Evolutionary conservation across 768 basidiomycete genomes (phyloP).

Genomic region (Trametes coccinea): DNA sequence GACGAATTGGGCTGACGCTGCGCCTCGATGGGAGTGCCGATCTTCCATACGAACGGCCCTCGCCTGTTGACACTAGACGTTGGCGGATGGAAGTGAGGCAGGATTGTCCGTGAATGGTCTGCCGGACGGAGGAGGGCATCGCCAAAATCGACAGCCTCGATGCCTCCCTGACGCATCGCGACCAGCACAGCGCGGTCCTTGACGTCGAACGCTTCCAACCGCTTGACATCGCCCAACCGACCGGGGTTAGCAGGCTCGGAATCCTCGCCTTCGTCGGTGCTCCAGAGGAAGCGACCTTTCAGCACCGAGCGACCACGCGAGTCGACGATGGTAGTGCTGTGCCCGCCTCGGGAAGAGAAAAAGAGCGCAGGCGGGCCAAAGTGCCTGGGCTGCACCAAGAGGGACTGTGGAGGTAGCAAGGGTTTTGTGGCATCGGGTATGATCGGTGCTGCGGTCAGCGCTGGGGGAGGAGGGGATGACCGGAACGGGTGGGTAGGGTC

Average conservation of each 20-base stretch:
- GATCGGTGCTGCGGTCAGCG: slow-evolving; percentile 28
- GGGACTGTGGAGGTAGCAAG: slow-evolving; percentile 69
- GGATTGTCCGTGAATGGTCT: slow-evolving; percentile 68
- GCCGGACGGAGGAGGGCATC: slow-evolving; percentile 81
- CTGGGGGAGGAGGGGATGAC: slow-evolving; percentile 44
- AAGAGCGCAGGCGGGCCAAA: slow-evolving; percentile 88
- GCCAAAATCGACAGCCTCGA: slow-evolving; percentile 77
- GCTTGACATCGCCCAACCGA: slow-evolving; percentile 80
- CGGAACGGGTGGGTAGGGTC: slow-evolving; percentile 83
- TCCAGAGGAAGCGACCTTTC: slow-evolving; percentile 81
- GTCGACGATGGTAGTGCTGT: slow-evolving; percentile 86
- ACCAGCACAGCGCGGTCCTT: slow-evolving; percentile 75
- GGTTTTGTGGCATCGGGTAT: slow-evolving; percentile 49
- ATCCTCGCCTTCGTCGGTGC: slow-evolving; percentile 57
- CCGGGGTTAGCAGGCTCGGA: slow-evolving; percentile 34
- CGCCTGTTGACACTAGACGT: slow-evolving; percentile 65
- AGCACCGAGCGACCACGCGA: slow-evolving; percentile 83
- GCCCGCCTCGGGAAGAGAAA: slow-evolving; percentile 86
- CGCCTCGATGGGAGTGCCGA: slow-evolving; percentile 65
- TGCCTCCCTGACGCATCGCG: slow-evolving; percentile 83
- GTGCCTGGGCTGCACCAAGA: slow-evolving; percentile 75
- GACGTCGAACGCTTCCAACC: slow-evolving; percentile 80
- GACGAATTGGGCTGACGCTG: slow-evolving; percentile 42
- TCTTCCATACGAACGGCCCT: slow-evolving; percentile 79
- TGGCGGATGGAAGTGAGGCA: slow-evolving; percentile 73